These are phyloP conservation scores for Oryza brachyantha DNA, from an alignment of 176 grass and related monocot genomes.

Conservation along the genomic window DNA sequence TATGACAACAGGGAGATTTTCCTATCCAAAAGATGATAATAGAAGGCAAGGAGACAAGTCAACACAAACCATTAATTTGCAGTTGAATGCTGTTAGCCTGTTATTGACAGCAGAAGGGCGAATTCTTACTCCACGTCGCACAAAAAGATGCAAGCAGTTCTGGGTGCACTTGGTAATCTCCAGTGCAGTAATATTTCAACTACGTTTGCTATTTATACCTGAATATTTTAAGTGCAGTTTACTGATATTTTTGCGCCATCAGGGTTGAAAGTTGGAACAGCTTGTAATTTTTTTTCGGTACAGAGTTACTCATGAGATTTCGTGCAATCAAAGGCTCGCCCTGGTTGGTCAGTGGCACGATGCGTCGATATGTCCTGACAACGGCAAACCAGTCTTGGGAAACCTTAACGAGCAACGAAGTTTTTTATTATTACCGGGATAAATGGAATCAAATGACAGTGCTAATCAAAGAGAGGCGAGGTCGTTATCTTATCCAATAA, in stretches of 20 bases:
- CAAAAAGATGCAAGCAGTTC: not conserved
- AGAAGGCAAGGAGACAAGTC: too few species aligned
- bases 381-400: not conserved
- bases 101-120: not conserved
- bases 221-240: not conserved
- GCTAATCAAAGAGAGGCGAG: not conserved
- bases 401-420: not conserved
- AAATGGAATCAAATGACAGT: not conserved
- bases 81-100: not conserved
- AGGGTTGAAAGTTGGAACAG: not conserved
- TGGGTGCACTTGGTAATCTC: not conserved
- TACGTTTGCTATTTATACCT: not conserved
- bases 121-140: not conserved
- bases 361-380: not conserved
- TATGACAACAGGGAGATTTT: not conserved
- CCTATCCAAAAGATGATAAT: not conserved
- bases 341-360: not conserved
- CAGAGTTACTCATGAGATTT: not conserved
- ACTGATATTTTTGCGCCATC: not conserved
- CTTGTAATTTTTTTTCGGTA: not conserved
- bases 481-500: not conserved
- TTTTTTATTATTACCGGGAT: not conserved
- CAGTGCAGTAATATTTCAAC: not conserved
- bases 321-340: slow-evolving; percentile 20
- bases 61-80: not conserved